Evolutionary conservation across 495 filamentous ascomycete genomes (phyloP), one percentile per base, ranked within the genome.

Genomic region (Talaromyces thailandensis): DNA sequence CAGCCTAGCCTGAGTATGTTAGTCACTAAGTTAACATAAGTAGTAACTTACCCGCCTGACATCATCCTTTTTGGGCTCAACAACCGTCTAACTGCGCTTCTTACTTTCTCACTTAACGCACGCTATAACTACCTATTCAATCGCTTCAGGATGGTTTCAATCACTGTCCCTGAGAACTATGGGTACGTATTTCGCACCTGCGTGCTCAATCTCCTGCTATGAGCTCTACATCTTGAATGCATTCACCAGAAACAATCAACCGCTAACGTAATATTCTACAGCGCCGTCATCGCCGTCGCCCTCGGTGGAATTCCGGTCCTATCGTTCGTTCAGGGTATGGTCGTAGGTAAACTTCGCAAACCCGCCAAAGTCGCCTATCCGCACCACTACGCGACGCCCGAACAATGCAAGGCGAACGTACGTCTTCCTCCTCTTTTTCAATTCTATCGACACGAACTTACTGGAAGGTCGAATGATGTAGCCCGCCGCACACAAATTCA

Each of bases 241-340:
- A 12, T 18, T 25, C 12, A 28, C 14, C 37, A 40, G n/a, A 28
- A 62, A 26, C 21, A 16, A 35, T 24, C 25, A 40, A 21, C 59
- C 25, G 11, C 16, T 53, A 40, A 40, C 35, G 16, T 16, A 21
- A 43, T 6, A 16, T 48, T 3, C 12, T 18, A 40, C 64, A 85
- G 83, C 63, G 77, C 75, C 69, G 85, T 86, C 74, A 81, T 92
- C 48, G 77, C 72, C 64, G 79, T 84, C 62, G 80, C 86, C 18
- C 74, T 80, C 35, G 74, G 79, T 24, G 73, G 69, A 16, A 79
- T 81, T 62, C 79, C 82, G 56, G 74, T 87, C 52, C 81, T 86
- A 43, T 72, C 82, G 68, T 77, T 87, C 64, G 63, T 90, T 67
- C 88, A 91, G 71, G 65, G 70, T 57, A 6, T 62, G 32, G 64